Evolutionary conservation across 2,329 filamentous ascomycete genomes (phyloP).

Genomic region (Neurospora crassa): DNA sequence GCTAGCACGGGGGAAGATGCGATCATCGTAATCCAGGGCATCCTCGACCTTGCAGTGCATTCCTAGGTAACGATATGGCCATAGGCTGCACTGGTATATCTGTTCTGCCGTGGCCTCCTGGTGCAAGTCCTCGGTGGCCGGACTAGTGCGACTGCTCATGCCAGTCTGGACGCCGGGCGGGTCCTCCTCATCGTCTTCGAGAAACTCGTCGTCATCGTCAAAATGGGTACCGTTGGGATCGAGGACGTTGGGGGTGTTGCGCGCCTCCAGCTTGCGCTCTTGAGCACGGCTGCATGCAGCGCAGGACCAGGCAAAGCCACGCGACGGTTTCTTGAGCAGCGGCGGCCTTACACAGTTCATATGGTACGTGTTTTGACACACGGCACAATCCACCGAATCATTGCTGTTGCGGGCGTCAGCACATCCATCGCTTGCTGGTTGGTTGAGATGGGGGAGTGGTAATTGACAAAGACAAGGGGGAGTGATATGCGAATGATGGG

Average conservation of each 20-base stretch:
- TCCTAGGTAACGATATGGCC: slow-evolving; percentile 92
- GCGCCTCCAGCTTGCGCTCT: slow-evolving; percentile 82
- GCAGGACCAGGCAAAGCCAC: slow-evolving; percentile 97
- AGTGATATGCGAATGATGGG: background rate
- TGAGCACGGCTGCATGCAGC: slow-evolving; percentile 93
- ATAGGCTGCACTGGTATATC: slow-evolving; percentile 83
- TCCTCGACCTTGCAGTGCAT: slow-evolving; percentile 95
- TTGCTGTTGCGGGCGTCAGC: slow-evolving; percentile 45
- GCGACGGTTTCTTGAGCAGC: slow-evolving; percentile 87
- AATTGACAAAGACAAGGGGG: background rate
- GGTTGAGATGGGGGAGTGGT: background rate
- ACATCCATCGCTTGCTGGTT: slow-evolving; percentile 1
- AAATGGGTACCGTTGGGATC: slow-evolving; percentile 58
- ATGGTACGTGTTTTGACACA: slow-evolving; percentile 91
- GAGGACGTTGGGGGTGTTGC: slow-evolving; percentile 68
- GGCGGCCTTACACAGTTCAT: slow-evolving; percentile 96
- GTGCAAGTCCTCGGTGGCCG: slow-evolving; percentile 48
- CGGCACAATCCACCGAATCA: slow-evolving; percentile 94
- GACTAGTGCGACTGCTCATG: slow-evolving; percentile 52
- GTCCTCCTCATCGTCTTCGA: slow-evolving; percentile 55
- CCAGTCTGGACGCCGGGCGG: slow-evolving; percentile 24
- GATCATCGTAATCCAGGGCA: slow-evolving; percentile 91
- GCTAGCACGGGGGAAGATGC: slow-evolving; percentile 91
- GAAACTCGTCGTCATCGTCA: slow-evolving; percentile 51
- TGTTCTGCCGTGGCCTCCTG: slow-evolving; percentile 69